Base-by-base conservation (phyloP, 78 protist genomes). In the Carpediemonas membranifera region DNA sequence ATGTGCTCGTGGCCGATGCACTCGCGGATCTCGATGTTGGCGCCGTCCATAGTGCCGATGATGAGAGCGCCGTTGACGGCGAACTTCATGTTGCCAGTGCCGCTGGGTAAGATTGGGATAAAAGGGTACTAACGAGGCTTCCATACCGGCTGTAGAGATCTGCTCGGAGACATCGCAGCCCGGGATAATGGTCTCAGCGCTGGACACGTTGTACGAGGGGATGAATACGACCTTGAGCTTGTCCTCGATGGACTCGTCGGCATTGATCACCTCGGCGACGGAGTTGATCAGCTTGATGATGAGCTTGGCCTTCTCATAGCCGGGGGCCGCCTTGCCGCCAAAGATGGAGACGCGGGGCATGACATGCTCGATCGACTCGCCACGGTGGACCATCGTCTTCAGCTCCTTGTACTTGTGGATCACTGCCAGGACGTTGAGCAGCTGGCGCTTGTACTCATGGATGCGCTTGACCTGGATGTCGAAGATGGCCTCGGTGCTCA, bases 261-360 rank as follows among this genome's bases (percentile, higher is more conserved):
- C 84, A 58, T 90, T 92, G 7, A 54, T 13, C 14, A 24, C 33
- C 25, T 5, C 5, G 39, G 31, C 37, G 25, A 28, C 55, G 19
- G 79, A 68, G 65, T 87, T 92, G 57, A 86, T 87, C 57, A 90
- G 63, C 60, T 34, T 25, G 89, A 81, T 53, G 73, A 84, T 86
- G 68, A 57, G 19, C 82, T 92, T 92, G 39, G 97, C 97, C 21
- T 5, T 78, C 72, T 73, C 52, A 68, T 92, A 92, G 13, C 92
- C 97, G 35, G 94, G 88, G 7, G 97, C 97, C 0, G 92, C 92
- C 77, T 92, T 92, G 19, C 97, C 97, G 39, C 85, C 93, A 35
- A 92, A 68, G 61, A 89, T 50, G 54, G 78, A 72, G 16, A 83
- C 82, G 44, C 88, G 76, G 36, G 88, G 84, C 1, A 77, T 84